Percentiles rank a stretch among this genome's conserved stretches.
These are phyloP conservation scores for Neodidymelliopsis sp. DNA, from an alignment of 2,329 filamentous ascomycete genomes.

Conservation along the genomic window DNA sequence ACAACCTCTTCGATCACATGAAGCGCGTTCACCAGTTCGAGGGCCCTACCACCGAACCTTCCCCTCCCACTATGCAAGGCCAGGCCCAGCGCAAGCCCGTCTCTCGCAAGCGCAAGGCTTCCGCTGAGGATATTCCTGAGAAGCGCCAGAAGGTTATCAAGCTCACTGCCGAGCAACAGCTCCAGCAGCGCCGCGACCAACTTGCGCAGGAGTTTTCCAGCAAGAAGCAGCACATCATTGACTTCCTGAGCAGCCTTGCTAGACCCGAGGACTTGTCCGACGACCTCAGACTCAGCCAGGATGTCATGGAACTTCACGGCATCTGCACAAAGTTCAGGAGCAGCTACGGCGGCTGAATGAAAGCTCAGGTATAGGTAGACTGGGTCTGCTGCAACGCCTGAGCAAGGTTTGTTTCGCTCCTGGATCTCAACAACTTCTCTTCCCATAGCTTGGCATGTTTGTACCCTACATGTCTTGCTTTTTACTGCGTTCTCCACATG, in stretches of 20 bases:
- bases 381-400: slow-evolving; percentile 28
- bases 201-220: slow-evolving; percentile 42
- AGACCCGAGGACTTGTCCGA: slow-evolving; percentile 46
- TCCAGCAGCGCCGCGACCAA: slow-evolving; percentile 40
- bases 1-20: slow-evolving; percentile 98
- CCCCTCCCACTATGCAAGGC: slow-evolving; percentile 34
- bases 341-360: slow-evolving; percentile 44
- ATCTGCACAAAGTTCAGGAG: slow-evolving; percentile 45
- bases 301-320: slow-evolving; percentile 44
- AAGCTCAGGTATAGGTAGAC: slow-evolving; percentile 22
- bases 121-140: slow-evolving; percentile 40
- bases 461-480: slow-evolving; percentile 31
- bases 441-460: slow-evolving; percentile 28
- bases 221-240: slow-evolving; percentile 47
- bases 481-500: slow-evolving; percentile 29
- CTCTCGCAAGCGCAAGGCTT: slow-evolving; percentile 47
- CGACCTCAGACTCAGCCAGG: slow-evolving; percentile 47
- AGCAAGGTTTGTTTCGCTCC: slow-evolving; percentile 42
- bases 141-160: slow-evolving; percentile 45
- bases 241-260: slow-evolving; percentile 40
- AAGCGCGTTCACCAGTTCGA: slow-evolving; percentile 81
- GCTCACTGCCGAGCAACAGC: slow-evolving; percentile 44
- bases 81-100: slow-evolving; percentile 37
- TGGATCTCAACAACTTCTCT: slow-evolving; percentile 30
- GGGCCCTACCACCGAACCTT: slow-evolving; percentile 43